A percentile compares a stretch with the other conserved stretches of the same genome.
phyloP scores from a whole-genome alignment of 2,329 filamentous ascomycete species.

The Hypocreales sp. region DNA sequence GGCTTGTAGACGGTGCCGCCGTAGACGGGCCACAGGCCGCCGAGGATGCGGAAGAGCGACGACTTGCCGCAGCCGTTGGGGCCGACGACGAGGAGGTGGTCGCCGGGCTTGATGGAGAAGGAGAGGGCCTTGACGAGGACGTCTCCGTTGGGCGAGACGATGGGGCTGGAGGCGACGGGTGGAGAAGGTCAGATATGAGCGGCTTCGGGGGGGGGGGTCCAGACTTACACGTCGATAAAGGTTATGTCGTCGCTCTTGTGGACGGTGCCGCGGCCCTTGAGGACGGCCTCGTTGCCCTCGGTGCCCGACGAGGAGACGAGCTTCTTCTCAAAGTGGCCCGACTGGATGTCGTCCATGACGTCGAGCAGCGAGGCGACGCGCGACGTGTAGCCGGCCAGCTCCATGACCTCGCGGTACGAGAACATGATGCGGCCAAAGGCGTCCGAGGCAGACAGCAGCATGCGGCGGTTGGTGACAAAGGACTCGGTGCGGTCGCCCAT shows the following conservation, averaged over 20 bases:
- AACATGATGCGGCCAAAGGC: constrained; percentile 96
- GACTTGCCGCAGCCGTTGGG: constrained; percentile 97
- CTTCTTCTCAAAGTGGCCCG: constrained; percentile 89
- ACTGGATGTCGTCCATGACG: constrained; percentile 86
- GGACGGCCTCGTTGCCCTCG: constrained; percentile 66
- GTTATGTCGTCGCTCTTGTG: constrained; percentile 72
- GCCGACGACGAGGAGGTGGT: constrained; percentile 87
- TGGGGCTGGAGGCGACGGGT: constrained; percentile 38
- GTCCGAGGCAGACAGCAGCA: constrained; percentile 86
- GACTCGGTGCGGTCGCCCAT: constrained; percentile 60
- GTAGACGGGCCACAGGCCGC: constrained; percentile 94
- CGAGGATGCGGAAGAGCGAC: constrained; percentile 87
- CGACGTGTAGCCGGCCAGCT: constrained; percentile 88
- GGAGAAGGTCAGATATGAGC: too few species aligned
- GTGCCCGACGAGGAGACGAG: constrained; percentile 78
- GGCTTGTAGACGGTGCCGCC: constrained; percentile 88
- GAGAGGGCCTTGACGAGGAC: constrained; percentile 75
- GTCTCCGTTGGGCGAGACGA: constrained; percentile 93
- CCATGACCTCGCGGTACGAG: constrained; percentile 93
- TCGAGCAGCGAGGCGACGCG: constrained; percentile 79
- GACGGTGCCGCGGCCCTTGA: constrained; percentile 67
- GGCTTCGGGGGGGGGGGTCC: neutral
- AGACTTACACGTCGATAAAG: constrained; percentile 60
- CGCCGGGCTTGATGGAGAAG: constrained; percentile 72
- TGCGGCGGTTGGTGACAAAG: constrained; percentile 86